Percentiles rank a stretch among this genome's conserved stretches.
Conservation (phyloP, 169 alveolate species). For the Plasmodium gallinaceum region DNA sequence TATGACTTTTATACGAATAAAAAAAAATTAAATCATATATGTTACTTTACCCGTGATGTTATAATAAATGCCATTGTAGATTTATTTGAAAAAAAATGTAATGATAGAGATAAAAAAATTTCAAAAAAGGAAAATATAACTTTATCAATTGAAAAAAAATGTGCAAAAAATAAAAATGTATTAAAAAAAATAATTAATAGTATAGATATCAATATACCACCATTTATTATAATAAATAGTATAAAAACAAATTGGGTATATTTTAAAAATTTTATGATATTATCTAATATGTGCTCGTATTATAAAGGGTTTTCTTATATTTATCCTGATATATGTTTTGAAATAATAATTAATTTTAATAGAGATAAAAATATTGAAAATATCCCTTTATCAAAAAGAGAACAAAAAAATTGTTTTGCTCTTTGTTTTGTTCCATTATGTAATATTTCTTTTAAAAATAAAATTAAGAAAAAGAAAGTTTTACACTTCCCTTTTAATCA, state of each 20-base stretch:
- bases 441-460: not conserved
- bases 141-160: conserved; percentile 6
- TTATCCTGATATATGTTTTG: conserved; percentile 35
- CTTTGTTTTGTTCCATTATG: conserved; percentile 18
- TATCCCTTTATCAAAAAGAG: not conserved
- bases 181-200: conserved; percentile 18
- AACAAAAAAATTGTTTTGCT: not conserved
- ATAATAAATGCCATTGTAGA: conserved; percentile 32
- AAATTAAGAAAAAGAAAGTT: conserved; percentile 2
- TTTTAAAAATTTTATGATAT: conserved; percentile 26
- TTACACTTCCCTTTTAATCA: conserved; percentile 65
- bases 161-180: conserved; percentile 18
- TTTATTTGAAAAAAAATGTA: conserved; percentile 25
- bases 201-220: conserved; percentile 37
- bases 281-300: conserved; percentile 47
- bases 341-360: conserved; percentile 34
- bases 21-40: conserved; percentile 21
- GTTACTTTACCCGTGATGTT: conserved; percentile 26
- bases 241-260: conserved; percentile 47
- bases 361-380: not conserved
- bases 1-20: conserved; percentile 34
- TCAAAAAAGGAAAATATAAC: not conserved
- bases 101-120: not conserved
- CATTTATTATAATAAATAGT: conserved; percentile 39
- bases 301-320: conserved; percentile 13